Conservation (phyloP, 495 filamentous ascomycete genomes). For the Aspergillus olivimuriae region DNA sequence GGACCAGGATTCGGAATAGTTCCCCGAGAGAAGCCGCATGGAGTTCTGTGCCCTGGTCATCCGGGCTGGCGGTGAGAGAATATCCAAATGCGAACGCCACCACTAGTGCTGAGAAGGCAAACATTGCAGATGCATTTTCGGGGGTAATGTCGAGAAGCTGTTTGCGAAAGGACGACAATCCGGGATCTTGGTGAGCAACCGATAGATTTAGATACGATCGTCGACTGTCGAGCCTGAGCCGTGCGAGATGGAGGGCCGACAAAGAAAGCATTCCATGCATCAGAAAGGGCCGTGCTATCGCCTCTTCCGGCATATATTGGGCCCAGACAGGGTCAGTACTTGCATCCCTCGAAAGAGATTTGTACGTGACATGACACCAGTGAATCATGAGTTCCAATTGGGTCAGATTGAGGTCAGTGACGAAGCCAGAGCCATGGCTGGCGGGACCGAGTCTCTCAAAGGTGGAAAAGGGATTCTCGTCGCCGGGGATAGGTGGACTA, state of each 20-base stretch:
- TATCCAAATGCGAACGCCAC: background rate
- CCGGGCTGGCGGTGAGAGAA: background rate
- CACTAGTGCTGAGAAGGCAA: background rate
- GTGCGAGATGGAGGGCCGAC: background rate
- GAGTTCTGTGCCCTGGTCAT: background rate
- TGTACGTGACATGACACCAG: background rate
- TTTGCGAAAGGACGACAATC: background rate
- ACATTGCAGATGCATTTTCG: background rate
- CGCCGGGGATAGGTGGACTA: background rate
- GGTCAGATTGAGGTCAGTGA: background rate
- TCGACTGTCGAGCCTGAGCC: background rate
- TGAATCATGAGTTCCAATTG: background rate
- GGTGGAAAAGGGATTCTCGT: background rate
- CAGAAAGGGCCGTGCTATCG: background rate
- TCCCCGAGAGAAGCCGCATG: background rate
- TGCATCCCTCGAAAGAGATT: background rate
- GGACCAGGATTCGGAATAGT: background rate
- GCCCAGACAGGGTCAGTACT: background rate
- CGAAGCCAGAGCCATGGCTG: background rate
- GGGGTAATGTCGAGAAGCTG: background rate
- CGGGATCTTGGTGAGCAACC: background rate
- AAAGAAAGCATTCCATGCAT: background rate
- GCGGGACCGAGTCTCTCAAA: background rate
- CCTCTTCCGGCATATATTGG: background rate
- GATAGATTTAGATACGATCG: background rate